Base-by-base conservation (phyloP, 2,329 filamentous ascomycete species). In the Fusarium sp. region DNA sequence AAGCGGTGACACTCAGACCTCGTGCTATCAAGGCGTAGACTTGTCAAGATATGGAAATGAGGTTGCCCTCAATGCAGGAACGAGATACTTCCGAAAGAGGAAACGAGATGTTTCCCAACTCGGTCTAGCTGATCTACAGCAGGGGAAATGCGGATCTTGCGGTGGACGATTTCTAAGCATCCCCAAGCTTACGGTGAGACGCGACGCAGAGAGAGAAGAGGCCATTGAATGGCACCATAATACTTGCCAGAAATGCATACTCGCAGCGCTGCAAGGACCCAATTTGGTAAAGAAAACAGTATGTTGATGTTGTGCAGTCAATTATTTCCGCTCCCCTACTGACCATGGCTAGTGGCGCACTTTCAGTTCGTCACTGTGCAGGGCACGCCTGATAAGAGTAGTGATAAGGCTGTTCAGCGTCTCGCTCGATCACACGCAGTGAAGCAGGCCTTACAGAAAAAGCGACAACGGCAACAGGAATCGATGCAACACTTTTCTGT, bases 381-480 rank as follows among this genome's bases (percentile, higher is more conserved):
- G 14, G 51, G 53, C 3, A 26, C 24, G 6, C 72, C 60, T 17
- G 36, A 67, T 35, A 58, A 45, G 18, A 32, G 14, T 9, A 66
- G 53, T 2, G 54, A 71, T 14, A 64, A 59, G 5, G 51, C 44
- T 6, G 22, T 24, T 1, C 68, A 35, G 41, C 75, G 74, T 5
- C 20, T 68, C 0, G 77, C 74, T 1, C 62, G 67, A 6, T 78
- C 77, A 1, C 77, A 78, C 48, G 77, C 77, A 0, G 66, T 78
- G 3, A 61, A 58, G 2, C 72, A 63, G 6, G 75, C 60, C 0
- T 32, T 78, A 0, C 47, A 69, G 13, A 75, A 57, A 0, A 78
- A 78, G 39, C 32, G 77, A 30, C 63, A 60, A 2, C 22, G 53
- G 0, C 48, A 77, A 17, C 57, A 73, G 36, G 24, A 20, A 1